phyloP scores from a whole-genome alignment of 169 alveolate species.

The Babesia ovata region DNA sequence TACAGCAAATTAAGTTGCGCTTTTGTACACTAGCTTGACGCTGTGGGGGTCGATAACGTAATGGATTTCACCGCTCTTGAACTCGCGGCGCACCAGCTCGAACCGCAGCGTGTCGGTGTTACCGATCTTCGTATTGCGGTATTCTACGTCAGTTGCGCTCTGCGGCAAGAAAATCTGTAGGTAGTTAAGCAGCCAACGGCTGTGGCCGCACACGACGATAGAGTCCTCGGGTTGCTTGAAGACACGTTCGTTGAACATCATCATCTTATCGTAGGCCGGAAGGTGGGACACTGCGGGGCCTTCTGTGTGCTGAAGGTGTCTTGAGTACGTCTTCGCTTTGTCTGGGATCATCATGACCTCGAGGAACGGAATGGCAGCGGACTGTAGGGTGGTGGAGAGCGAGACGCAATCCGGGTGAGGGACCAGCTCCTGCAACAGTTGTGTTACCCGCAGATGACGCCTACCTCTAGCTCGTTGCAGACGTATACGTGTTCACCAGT shows the following conservation, averaged over 20 bases:
- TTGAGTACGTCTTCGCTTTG: conserved; percentile 18
- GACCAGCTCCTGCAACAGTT: conserved; percentile 39
- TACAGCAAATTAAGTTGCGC: not conserved
- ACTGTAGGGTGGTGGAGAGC: conserved; percentile 26
- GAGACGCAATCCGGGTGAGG: conserved; percentile 66
- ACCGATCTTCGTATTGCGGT: conserved; percentile 13
- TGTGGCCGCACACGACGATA: conserved; percentile 62
- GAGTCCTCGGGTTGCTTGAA: conserved; percentile 47
- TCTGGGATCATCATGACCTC: conserved; percentile 57
- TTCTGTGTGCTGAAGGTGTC: not conserved
- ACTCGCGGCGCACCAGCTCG: conserved; percentile 14
- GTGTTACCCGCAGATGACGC: not conserved
- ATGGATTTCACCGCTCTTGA: not conserved
- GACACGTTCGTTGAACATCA: conserved; percentile 46
- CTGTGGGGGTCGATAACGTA: conserved; percentile 15
- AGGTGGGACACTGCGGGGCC: not conserved
- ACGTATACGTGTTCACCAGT: conserved; percentile 34
- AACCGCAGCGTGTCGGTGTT: conserved; percentile 31
- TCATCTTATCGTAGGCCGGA: conserved; percentile 47
- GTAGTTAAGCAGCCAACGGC: conserved; percentile 55
- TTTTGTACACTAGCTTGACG: conserved; percentile 36
- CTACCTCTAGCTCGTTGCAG: conserved; percentile 53
- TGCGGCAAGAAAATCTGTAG: conserved; percentile 43
- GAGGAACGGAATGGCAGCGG: conserved; percentile 45
- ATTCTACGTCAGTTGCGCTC: conserved; percentile 10